Evolutionary conservation across 257 asterid genomes (phyloP).

Genomic region (Ocimum tenuiflorum): DNA sequence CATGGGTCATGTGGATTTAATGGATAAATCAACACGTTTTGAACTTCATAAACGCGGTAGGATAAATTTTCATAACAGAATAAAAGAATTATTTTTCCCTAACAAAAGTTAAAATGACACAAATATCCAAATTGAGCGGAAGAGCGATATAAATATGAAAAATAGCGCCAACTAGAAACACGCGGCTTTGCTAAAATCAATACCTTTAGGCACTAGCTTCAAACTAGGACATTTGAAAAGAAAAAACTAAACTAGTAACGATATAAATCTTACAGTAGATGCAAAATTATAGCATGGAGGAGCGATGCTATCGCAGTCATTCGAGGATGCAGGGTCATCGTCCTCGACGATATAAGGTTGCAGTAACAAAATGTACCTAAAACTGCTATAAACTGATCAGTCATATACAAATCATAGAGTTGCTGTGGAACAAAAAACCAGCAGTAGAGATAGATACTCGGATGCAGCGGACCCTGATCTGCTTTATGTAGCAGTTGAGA

Average conservation of each 20-base stretch:
- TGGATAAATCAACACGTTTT: too few relatives aligned
- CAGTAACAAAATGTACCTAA: conserved; percentile 1
- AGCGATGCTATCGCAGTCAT: neutral
- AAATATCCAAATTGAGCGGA: too few relatives aligned
- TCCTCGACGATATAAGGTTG: neutral
- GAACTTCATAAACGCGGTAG: too few relatives aligned
- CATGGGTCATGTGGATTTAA: too few relatives aligned
- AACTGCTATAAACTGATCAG: neutral
- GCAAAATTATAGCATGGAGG: neutral
- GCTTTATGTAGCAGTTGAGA: neutral
- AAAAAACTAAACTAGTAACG: neutral
- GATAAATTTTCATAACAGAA: too few relatives aligned
- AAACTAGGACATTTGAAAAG: neutral
- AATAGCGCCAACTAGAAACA: too few relatives aligned
- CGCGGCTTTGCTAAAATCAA: too few relatives aligned
- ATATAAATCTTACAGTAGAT: neutral
- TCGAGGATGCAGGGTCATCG: neutral
- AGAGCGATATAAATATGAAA: too few relatives aligned
- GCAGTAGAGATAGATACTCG: neutral
- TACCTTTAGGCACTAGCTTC: neutral
- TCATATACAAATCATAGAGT: neutral
- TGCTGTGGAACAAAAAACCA: neutral
- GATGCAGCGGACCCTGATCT: neutral
- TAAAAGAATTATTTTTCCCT: too few relatives aligned
- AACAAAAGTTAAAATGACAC: too few relatives aligned